Evolutionary conservation across 2,329 filamentous ascomycete genomes (phyloP), one percentile per base, ranked within the genome.

Genomic region (Fusarium sp.): DNA sequence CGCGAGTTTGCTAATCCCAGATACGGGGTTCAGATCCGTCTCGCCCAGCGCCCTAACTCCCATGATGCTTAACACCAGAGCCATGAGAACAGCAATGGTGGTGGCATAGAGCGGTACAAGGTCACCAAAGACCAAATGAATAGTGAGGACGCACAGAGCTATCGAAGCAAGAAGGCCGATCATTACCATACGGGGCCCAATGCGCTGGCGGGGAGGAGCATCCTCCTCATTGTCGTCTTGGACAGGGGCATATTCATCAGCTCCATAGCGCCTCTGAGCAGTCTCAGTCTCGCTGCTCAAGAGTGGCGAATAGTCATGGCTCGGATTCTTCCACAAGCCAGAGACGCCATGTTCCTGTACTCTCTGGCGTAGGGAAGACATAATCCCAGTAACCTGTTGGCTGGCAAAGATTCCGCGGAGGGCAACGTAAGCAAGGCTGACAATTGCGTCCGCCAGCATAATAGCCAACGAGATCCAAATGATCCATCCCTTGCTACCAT

Each of bases 401-500:
- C 69, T 64, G 21, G 73, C 63, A 21, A 79, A 79, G 2, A 92
- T 70, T 1, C 93, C 92, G 7, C 89, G 89, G 5, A 93, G 73
- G 3, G 93, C 85, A 44, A 98, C 87, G 85, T 95, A 94, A 4
- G 92, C 90, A 15, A 99, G 88, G 76, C 93, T 98, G 70, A 98
- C 89, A 7, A 99, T 87, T 1, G 95, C 94, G 81, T 99, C 96
- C 27, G 94, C 93, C 31, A 99, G 87, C 96, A 99, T 99, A 73
- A 99, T 98, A 7, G 96, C 94, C 35, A 99, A 84, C 38, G 94
- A 97, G 5, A 97, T 87, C 96, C 96, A 99, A 0, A 99, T 94
- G 67, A 99, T 98, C 96, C 96, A 99, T 42, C 95, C 96, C 83
- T 98, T 98, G 80, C 94, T 97, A 15, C 96, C 96, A 21, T 87